A percentile compares a stretch with the other conserved stretches of the same genome.
Evolutionary conservation across 2,329 filamentous ascomycete genomes (phyloP).

Genomic region (Botrytis tulipae): DNA sequence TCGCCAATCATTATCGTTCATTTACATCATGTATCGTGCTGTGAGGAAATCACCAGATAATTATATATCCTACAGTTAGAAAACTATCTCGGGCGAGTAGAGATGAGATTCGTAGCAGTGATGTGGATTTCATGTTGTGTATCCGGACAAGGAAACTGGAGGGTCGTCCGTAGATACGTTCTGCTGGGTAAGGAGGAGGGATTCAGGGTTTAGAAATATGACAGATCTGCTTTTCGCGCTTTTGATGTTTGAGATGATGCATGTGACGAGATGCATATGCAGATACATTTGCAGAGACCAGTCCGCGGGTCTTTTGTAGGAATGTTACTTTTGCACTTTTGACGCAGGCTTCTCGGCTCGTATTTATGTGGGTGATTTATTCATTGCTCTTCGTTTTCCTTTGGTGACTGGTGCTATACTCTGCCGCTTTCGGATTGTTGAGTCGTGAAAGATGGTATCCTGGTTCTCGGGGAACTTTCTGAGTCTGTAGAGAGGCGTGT

Average conservation of each 20-base stretch:
- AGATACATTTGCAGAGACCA: background rate
- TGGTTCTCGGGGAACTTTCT: background rate
- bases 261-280: background rate
- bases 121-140: background rate
- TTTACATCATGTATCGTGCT: background rate
- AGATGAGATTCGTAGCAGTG: background rate
- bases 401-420: accelerated
- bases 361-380: accelerated
- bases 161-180: background rate
- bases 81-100: background rate
- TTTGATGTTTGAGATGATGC: background rate
- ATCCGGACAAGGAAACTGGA: accelerated
- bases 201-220: background rate
- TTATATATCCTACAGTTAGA: background rate
- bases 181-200: background rate
- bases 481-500: background rate
- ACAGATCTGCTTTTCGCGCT: background rate
- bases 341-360: background rate
- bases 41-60: accelerated
- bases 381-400: accelerated
- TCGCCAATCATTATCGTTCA: background rate
- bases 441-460: accelerated
- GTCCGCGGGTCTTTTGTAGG: background rate
- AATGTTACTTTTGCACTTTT: background rate
- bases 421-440: background rate